Evolutionary conservation across 2,329 filamentous ascomycete genomes (phyloP), one percentile per base, ranked within the genome.

Genomic region (Aspergillus pseudoviridinutans): DNA sequence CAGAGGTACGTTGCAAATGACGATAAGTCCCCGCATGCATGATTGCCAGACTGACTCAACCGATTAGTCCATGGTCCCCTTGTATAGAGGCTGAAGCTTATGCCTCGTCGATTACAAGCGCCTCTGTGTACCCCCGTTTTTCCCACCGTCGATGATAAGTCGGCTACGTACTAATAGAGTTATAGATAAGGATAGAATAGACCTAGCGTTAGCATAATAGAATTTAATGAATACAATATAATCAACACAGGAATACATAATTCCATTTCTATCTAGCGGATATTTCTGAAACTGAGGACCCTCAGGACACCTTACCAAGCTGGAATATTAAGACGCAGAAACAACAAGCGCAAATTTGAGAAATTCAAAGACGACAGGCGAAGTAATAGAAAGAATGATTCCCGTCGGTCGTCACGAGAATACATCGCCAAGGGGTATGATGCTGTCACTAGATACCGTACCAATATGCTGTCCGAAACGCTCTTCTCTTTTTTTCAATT

Each of bases 21-120:
- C 32, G 14, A 38, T 17, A 7, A 38, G 32, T 38, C 14, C 3
- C 32, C 5, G 7, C 32, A 17, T n/a, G 1, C 35, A 14, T 24
- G 49, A 22, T 24, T 49, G 12, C n/a, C 35, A 49, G 25, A 50
- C 41, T 60, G 29, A 42, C 27, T 50, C 6, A 35, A 41, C 49
- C 8, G 8, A 28, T 47, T 55, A 74, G 71, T 69, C 69, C 2
- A 74, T 74, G 69, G 67, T 69, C 5, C 66, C 69, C 29, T 60
- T 71, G 35, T 71, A 71, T 53, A 63, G 61, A 28, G 60, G 52
- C 50, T 65, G 57, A 61, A 44, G 12, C 32, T 17, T 17, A 17
- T 14, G 7, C 22, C 10, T 7, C 10, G 22, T 44, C 4, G 41
- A 3, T 46, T 46, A 20, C 20, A 46, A 20, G 12, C 10, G 42